Evolutionary conservation across 352 stramenopile species (phyloP).

Genomic region (Pythium biforme): DNA sequence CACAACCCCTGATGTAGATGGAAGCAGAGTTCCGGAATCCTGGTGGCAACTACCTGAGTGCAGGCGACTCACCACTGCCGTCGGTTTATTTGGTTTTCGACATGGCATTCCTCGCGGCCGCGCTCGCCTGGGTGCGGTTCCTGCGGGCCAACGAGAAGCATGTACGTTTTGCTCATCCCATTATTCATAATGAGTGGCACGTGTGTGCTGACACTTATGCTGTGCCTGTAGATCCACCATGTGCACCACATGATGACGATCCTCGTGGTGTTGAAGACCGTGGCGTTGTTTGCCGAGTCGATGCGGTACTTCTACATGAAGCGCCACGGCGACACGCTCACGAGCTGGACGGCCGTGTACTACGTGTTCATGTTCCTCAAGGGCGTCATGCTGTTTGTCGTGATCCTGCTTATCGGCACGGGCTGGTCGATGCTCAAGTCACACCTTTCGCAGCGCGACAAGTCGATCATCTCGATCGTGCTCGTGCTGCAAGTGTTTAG

Average conservation of each 20-base stretch:
- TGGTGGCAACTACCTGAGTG: constrained; percentile 81
- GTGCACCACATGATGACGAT: constrained; percentile 97
- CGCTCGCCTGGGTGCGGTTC: constrained; percentile 64
- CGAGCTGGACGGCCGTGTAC: constrained; percentile 92
- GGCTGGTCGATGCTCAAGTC: constrained; percentile 97
- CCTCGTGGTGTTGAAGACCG: constrained; percentile 91
- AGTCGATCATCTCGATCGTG: constrained; percentile 93
- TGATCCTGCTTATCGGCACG: constrained; percentile 97
- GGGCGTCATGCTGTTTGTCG: constrained; percentile 95
- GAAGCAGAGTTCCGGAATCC: constrained; percentile 81
- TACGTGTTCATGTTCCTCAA: constrained; percentile 97
- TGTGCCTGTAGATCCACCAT: constrained; percentile 69
- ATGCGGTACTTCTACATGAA: constrained; percentile 97
- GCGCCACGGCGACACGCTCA: constrained; percentile 89
- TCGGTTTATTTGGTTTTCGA: constrained; percentile 82
- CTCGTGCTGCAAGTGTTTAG: constrained; percentile 92
- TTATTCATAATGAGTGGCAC: background rate
- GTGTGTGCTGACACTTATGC: background rate
- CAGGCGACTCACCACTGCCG: constrained; percentile 80
- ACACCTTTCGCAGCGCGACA: constrained; percentile 92
- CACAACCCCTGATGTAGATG: constrained; percentile 53
- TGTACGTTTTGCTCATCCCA: constrained; percentile 44
- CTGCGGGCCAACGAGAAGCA: constrained; percentile 49
- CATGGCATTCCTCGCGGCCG: constrained; percentile 59
- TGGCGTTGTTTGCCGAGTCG: constrained; percentile 93